These are phyloP conservation scores for Ilyonectria mors-panacis DNA, from an alignment of 2,329 filamentous ascomycete genomes.

Conservation along the genomic window DNA sequence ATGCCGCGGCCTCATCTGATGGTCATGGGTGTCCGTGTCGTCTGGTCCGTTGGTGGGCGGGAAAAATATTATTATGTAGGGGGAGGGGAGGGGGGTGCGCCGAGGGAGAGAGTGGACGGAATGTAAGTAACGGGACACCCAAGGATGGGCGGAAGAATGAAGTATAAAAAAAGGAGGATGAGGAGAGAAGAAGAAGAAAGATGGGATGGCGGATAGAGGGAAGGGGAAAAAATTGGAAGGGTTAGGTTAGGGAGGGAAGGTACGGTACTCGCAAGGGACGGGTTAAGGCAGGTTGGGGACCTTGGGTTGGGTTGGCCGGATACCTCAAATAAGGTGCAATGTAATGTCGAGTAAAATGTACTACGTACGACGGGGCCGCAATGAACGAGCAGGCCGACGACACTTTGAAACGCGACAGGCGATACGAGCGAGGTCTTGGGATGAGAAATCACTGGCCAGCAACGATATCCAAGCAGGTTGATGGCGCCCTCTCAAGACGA, in stretches of 20 bases:
- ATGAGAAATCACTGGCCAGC: slow-evolving; percentile 5
- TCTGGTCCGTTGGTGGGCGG: neutral
- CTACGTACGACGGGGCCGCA: slow-evolving; percentile 18
- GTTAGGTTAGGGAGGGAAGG: slow-evolving; percentile 1
- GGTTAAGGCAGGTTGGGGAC: neutral
- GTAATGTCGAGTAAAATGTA: slow-evolving; percentile 20
- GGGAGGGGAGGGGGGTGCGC: neutral
- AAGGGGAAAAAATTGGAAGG: slow-evolving; percentile 16
- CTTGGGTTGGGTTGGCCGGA: slow-evolving; percentile 16
- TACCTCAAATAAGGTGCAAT: slow-evolving; percentile 12
- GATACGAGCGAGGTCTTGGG: slow-evolving; percentile 7
- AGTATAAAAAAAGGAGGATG: neutral
- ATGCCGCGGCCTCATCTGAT: slow-evolving; percentile 27
- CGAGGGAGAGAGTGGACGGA: neutral
- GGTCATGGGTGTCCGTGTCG: slow-evolving; percentile 15
- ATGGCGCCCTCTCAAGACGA: neutral
- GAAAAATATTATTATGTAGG: neutral
- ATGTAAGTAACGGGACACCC: slow-evolving; percentile 5
- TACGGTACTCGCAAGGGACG: slow-evolving; percentile 21
- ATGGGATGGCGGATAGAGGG: slow-evolving; percentile 15
- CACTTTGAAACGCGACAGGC: slow-evolving; percentile 22
- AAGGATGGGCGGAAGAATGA: slow-evolving; percentile 11
- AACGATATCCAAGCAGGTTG: neutral
- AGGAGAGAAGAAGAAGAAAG: neutral
- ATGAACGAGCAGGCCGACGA: slow-evolving; percentile 13